Percentiles rank a stretch among this genome's conserved stretches.
phyloP scores from a whole-genome alignment of 1,284 basidiomycete genomes.

The Heterobasidion irregulare region DNA sequence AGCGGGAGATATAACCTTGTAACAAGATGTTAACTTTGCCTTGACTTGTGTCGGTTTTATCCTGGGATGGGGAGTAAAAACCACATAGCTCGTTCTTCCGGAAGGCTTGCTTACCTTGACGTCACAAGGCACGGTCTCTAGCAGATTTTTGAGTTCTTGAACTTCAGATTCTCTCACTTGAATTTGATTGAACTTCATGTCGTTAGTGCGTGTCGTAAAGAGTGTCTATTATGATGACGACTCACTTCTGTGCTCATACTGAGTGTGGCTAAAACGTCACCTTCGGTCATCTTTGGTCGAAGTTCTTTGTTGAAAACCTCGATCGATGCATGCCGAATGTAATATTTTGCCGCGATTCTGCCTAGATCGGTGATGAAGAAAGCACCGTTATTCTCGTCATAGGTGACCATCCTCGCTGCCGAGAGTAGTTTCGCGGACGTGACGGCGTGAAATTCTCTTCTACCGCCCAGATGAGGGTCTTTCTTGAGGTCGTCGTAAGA shows the following conservation, averaged over 20 bases:
- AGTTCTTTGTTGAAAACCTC: conserved; percentile 87
- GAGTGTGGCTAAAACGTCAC: conserved; percentile 84
- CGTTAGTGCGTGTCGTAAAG: background rate
- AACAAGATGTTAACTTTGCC: conserved; percentile 97
- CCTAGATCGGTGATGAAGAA: conserved; percentile 85
- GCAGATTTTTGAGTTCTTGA: conserved; percentile 73
- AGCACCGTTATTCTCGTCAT: conserved; percentile 52
- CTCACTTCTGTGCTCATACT: conserved; percentile 86
- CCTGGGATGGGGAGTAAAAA: no score
- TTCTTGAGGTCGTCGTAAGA: conserved; percentile 63
- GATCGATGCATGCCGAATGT: conserved; percentile 83
- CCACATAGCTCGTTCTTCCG: background rate
- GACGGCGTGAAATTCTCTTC: conserved; percentile 68
- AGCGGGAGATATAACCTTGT: conserved; percentile 84
- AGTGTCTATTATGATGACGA: background rate
- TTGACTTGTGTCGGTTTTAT: conserved; percentile 52
- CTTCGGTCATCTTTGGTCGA: conserved; percentile 85
- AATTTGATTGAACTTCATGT: conserved; percentile 83
- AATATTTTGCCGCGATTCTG: conserved; percentile 94
- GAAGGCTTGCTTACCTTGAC: conserved; percentile 47
- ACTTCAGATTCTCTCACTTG: conserved; percentile 89
- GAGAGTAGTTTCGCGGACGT: conserved; percentile 67
- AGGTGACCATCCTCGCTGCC: conserved; percentile 80
- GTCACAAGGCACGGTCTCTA: conserved; percentile 69
- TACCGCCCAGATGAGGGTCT: conserved; percentile 74